Conservation (phyloP, 2,329 filamentous ascomycete genomes). For the Coniella lustricola region DNA sequence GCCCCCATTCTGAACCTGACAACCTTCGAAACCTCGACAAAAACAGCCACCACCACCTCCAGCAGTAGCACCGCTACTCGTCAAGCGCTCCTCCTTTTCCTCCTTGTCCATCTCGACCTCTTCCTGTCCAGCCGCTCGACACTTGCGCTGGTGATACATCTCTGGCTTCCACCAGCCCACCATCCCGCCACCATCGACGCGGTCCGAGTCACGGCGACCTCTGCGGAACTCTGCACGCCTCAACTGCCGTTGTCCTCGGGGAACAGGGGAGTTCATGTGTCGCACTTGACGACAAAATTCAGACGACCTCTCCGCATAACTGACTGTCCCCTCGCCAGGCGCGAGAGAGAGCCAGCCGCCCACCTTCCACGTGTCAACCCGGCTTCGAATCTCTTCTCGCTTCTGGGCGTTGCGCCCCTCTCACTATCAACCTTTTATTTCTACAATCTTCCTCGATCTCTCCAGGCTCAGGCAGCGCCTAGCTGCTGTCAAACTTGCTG, state of each 20-base stretch:
- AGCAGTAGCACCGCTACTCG: not conserved
- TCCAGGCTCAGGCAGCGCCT: constrained; percentile 8
- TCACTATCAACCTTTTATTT: not conserved
- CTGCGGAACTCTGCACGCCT: not conserved
- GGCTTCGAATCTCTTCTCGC: constrained; percentile 3
- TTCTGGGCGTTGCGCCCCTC: constrained; percentile 8
- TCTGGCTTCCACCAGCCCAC: no score
- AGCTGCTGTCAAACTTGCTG: constrained; percentile 19
- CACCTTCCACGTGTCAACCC: constrained; percentile 1
- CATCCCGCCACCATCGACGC: not conserved
- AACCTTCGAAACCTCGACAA: not conserved
- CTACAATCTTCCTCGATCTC: not conserved
- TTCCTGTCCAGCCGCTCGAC: not conserved
- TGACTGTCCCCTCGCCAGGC: constrained; percentile 8
- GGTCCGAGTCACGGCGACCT: not conserved
- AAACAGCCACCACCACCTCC: not conserved
- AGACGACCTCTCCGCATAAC: not conserved
- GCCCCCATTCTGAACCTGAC: not conserved
- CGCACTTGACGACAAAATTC: constrained; percentile 1
- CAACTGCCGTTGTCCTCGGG: not conserved
- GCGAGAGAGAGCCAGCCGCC: constrained; percentile 1
- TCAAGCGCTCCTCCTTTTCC: no score
- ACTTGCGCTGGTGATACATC: no score
- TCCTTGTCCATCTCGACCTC: not conserved
- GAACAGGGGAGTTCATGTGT: constrained; percentile 1